Evolutionary conservation across 257 asterid genomes (phyloP).

Genomic region (Echites panduratus): DNA sequence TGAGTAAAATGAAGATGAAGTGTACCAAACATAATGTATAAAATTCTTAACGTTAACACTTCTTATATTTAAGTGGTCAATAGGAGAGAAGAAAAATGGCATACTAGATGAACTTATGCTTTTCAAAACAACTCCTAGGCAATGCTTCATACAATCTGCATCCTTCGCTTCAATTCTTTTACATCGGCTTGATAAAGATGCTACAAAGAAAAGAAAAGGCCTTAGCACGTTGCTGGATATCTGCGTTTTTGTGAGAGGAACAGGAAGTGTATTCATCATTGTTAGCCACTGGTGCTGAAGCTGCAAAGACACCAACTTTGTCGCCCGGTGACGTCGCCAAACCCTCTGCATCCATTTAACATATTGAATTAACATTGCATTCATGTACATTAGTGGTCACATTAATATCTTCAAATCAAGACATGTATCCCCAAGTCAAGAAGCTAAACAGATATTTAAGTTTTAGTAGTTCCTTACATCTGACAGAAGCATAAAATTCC

Average conservation of each 20-base stretch:
- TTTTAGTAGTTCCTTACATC: background rate
- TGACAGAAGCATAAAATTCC: background rate
- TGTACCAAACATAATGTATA: background rate
- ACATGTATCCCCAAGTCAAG: background rate
- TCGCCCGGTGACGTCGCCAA: constrained; percentile 65
- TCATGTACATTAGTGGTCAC: background rate
- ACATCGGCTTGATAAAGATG: constrained; percentile 42
- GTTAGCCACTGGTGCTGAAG: constrained; percentile 68
- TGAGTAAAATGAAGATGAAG: background rate
- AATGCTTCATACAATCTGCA: constrained; percentile 52
- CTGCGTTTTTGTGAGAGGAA: constrained; percentile 32
- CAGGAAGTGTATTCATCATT: constrained; percentile 37
- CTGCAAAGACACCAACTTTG: constrained; percentile 45
- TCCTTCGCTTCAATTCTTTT: constrained; percentile 51
- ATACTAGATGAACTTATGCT: constrained; percentile 60
- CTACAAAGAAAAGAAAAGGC: constrained; percentile 72
- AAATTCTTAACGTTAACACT: background rate
- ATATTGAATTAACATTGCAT: background rate
- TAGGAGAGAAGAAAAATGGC: constrained; percentile 16
- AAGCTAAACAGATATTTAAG: background rate
- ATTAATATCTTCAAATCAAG: background rate
- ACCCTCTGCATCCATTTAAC: constrained; percentile 50
- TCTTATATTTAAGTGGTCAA: constrained; percentile 2
- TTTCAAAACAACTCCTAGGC: constrained; percentile 67
- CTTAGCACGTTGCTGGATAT: constrained; percentile 54